phyloP scores from a whole-genome alignment of 768 basidiomycete genomes.

The Baorangia bicolor region DNA sequence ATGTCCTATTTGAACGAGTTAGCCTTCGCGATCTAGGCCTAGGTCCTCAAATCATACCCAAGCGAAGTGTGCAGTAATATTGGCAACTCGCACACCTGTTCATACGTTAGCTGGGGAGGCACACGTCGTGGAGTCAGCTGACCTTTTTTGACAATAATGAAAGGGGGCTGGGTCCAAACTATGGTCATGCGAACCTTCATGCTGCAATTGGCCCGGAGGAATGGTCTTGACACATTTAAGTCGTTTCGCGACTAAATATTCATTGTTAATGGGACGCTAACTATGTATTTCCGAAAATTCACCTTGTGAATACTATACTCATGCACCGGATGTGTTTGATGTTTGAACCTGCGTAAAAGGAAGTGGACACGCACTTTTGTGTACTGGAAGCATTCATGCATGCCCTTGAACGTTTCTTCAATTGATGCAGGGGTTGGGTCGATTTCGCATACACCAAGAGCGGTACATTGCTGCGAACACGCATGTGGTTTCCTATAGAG shows the following conservation, averaged over 20 bases:
- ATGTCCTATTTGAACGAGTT: slow-evolving; percentile 41
- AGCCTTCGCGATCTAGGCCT: neutral
- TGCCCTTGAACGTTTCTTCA: slow-evolving; percentile 59
- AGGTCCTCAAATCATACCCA: slow-evolving; percentile 35
- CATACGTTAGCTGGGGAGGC: neutral
- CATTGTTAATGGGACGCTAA: neutral
- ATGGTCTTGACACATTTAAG: slow-evolving; percentile 49
- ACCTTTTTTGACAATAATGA: slow-evolving; percentile 55
- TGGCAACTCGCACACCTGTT: slow-evolving; percentile 52
- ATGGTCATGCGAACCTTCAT: slow-evolving; percentile 51
- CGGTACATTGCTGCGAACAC: slow-evolving; percentile 45
- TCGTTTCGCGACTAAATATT: slow-evolving; percentile 44
- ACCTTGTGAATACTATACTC: slow-evolving; percentile 54
- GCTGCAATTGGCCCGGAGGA: slow-evolving; percentile 39
- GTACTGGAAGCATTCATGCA: slow-evolving; percentile 59
- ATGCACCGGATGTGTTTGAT: neutral
- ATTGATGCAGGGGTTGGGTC: slow-evolving; percentile 55
- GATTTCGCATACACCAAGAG: slow-evolving; percentile 54
- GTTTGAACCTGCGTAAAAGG: neutral
- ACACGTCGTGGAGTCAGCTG: slow-evolving; percentile 1
- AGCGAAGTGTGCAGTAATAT: slow-evolving; percentile 55
- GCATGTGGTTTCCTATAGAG: slow-evolving; percentile 44
- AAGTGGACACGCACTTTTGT: slow-evolving; percentile 45
- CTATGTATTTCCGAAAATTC: neutral
- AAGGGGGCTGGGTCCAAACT: slow-evolving; percentile 41